Evolutionary conservation across 768 basidiomycete species (phyloP).

Genomic region (Leccinum subgranulosum): DNA sequence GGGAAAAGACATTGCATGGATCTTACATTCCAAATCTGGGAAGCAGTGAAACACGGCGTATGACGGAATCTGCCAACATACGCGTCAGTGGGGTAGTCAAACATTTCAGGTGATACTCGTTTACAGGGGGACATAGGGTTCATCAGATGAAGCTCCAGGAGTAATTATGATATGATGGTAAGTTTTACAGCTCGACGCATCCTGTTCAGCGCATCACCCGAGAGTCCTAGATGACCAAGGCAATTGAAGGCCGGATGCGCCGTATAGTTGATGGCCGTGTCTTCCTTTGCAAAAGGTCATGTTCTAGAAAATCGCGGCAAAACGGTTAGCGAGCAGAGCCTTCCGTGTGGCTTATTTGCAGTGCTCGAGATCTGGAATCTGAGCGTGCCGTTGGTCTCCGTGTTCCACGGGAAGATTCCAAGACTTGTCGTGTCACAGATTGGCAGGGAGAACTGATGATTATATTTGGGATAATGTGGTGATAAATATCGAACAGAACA

Average conservation of each 20-base stretch:
- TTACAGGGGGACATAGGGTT: not conserved
- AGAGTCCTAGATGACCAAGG: not conserved
- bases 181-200: not conserved
- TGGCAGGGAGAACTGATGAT: not conserved
- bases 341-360: not conserved
- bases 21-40: not conserved
- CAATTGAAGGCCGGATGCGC: not conserved
- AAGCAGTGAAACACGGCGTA: not conserved
- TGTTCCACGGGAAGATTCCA: constrained; percentile 1
- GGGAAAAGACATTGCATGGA: not conserved
- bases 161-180: not conserved
- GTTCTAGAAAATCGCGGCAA: not conserved
- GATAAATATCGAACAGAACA: not conserved
- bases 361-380: not conserved
- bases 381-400: not conserved
- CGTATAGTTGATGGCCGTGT: not conserved
- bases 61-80: not conserved
- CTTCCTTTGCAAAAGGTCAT: too few species aligned
- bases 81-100: not conserved
- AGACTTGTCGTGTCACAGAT: not conserved
- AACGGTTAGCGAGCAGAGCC: too few species aligned
- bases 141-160: not conserved
- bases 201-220: not conserved
- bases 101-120: not conserved
- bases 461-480: not conserved